phyloP scores from a whole-genome alignment of 2,329 filamentous ascomycete species.

The Cyclaneusma minus region DNA sequence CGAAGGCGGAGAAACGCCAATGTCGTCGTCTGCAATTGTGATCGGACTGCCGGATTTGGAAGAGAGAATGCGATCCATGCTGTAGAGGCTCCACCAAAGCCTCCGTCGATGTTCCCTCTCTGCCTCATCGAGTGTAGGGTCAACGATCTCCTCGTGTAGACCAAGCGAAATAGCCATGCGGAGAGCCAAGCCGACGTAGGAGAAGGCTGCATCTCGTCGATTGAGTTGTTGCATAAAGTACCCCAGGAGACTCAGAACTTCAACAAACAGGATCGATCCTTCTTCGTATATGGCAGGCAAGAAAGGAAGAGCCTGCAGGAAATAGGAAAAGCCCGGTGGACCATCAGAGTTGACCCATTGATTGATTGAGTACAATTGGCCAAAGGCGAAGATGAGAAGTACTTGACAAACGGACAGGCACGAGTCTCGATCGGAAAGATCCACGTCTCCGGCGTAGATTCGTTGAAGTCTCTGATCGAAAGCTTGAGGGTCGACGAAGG shows the following conservation, averaged over 20 bases:
- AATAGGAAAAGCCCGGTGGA: conserved; percentile 39
- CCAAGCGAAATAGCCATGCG: conserved; percentile 41
- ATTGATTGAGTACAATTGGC: conserved; percentile 40
- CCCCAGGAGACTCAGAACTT: conserved; percentile 35
- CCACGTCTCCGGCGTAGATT: conserved; percentile 26
- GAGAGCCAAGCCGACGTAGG: conserved; percentile 36
- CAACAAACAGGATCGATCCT: conserved; percentile 35
- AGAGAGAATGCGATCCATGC: conserved; percentile 33
- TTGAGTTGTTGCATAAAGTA: conserved; percentile 44
- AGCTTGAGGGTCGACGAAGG: conserved; percentile 28
- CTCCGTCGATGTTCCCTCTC: conserved; percentile 32
- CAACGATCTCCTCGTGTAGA: conserved; percentile 34
- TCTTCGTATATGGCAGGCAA: conserved; percentile 39
- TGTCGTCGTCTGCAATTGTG: conserved; percentile 37
- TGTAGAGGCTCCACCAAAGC: conserved; percentile 41
- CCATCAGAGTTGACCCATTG: conserved; percentile 35
- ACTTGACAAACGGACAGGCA: conserved; percentile 35
- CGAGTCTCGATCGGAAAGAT: conserved; percentile 26
- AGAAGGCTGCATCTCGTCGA: conserved; percentile 35
- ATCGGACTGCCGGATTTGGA: conserved; percentile 39
- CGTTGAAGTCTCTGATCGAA: conserved; percentile 29
- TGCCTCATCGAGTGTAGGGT: conserved; percentile 22
- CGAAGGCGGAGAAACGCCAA: conserved; percentile 25
- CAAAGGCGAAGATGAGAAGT: conserved; percentile 36
- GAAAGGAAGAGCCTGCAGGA: conserved; percentile 32